A percentile compares a stretch with the other conserved stretches of the same genome.
Conservation (phyloP, 2,329 filamentous ascomycete genomes). For the Tricladium varicosporioides region DNA sequence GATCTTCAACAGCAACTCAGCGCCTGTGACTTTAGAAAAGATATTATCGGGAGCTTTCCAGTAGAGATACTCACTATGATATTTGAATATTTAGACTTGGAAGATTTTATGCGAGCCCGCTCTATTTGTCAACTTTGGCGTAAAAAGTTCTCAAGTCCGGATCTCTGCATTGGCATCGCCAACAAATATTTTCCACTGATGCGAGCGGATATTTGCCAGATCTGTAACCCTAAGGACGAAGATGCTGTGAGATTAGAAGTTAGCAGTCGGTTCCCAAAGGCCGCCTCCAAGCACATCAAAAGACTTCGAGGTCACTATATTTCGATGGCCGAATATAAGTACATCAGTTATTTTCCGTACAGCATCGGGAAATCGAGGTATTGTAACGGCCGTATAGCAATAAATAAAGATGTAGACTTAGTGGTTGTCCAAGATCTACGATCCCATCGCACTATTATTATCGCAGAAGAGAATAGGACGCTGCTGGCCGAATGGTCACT, state of each 20-base stretch:
- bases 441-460: slow-evolving; percentile 2
- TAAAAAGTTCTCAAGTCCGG: slow-evolving; percentile 16
- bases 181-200: slow-evolving; percentile 3
- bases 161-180: slow-evolving; percentile 14
- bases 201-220: background rate
- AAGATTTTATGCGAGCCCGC: slow-evolving; percentile 24
- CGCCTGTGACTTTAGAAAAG: slow-evolving; percentile 10
- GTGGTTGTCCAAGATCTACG: slow-evolving; percentile 18
- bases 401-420: background rate
- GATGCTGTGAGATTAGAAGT: background rate
- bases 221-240: too few species aligned
- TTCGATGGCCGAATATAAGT: slow-evolving; percentile 1
- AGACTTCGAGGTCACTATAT: slow-evolving; percentile 6
- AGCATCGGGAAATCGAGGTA: slow-evolving; percentile 12
- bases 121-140: slow-evolving; percentile 26
- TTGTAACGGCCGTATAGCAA: slow-evolving; percentile 25
- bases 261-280: slow-evolving; percentile 3
- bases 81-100: slow-evolving; percentile 21
- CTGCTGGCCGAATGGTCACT: slow-evolving; percentile 15
- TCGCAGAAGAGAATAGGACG: slow-evolving; percentile 13
- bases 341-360: background rate
- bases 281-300: slow-evolving; percentile 4
- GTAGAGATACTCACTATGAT: slow-evolving; percentile 23
- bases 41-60: slow-evolving; percentile 19
- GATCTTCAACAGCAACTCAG: slow-evolving; percentile 17